phyloP scores from a whole-genome alignment of 2,329 filamentous ascomycete species.

The Pyrenophora seminiperda region DNA sequence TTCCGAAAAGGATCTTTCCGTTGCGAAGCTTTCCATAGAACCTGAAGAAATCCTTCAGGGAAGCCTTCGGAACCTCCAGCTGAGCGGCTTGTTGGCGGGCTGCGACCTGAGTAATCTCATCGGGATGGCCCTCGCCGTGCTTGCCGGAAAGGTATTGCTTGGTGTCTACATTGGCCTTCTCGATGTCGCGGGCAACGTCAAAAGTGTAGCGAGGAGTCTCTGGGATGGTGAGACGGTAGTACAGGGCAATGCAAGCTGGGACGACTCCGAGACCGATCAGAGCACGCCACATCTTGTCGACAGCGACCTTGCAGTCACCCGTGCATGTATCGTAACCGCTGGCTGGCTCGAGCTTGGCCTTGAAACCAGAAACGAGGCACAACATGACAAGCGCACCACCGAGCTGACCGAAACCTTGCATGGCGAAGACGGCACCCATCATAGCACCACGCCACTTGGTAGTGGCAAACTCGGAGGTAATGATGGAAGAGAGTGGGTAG shows the following conservation, averaged over 20 bases:
- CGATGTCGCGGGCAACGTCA: constrained; percentile 49
- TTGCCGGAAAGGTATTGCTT: constrained; percentile 74
- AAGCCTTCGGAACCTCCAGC: constrained; percentile 71
- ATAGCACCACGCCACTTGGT: constrained; percentile 50
- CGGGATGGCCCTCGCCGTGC: constrained; percentile 64
- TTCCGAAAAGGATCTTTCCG: constrained; percentile 74
- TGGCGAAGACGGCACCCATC: constrained; percentile 52
- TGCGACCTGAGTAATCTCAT: constrained; percentile 68
- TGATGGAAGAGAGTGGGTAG: constrained; percentile 82
- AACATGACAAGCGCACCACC: constrained; percentile 46
- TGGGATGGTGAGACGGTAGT: constrained; percentile 51
- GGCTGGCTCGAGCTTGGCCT: constrained; percentile 30
- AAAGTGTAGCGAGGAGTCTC: constrained; percentile 52
- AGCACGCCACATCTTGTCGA: constrained; percentile 52
- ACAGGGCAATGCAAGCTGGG: constrained; percentile 50
- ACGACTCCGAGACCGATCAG: constrained; percentile 50
- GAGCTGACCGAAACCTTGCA: constrained; percentile 52
- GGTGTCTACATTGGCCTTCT: constrained; percentile 68
- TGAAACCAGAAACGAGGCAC: constrained; percentile 40
- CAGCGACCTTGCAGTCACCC: constrained; percentile 37
- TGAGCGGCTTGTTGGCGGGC: constrained; percentile 59
- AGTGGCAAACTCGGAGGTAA: constrained; percentile 64
- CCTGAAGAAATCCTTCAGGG: constrained; percentile 70
- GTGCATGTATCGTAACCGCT: constrained; percentile 33
- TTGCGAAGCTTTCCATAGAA: constrained; percentile 77